Evolutionary conservation across 2,329 filamentous ascomycete species (phyloP), one percentile per base, ranked within the genome.

Genomic region (Aspergillus pseudotamarii): DNA sequence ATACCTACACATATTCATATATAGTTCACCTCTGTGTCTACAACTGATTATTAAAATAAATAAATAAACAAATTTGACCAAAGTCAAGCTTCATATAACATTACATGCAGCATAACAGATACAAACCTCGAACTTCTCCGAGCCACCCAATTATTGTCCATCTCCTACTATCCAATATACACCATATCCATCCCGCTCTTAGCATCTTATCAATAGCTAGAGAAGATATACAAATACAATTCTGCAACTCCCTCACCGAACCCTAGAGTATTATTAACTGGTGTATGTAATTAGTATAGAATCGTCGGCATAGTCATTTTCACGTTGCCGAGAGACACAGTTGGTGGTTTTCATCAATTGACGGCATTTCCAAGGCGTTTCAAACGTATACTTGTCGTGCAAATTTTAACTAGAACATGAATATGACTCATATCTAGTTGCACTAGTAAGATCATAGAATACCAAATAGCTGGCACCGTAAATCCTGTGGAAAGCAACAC

Each of bases 61-160:
- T 10, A 50, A 50, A 28, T 19, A 4, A n/a, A n/a, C n/a, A n/a
- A n/a, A n/a, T n/a, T n/a, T n/a, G 26, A 5, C 26, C 10, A 8
- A 51, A 51, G 10, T n/a, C 19, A 51, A 32, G 28, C 26, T 51
- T 32, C 48, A 51, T 51, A 32, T 51, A 51, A 32, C 28, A 57
- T 48, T 57, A 57, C 41, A 54, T 34, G 50, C 30, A 62, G 21
- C 34, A 57, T 19, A 38, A 48, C 36, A 30, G 46, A 32, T 55
- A 48, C 30, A 62, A 41, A 43, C 57, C 48, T 50, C 50, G 48
- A 28, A 19, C 28, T 46, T 43, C 12, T 46, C 26, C n/a, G 34
- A 19, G 10, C 12, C 41, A 30, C 23, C 51, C 51, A 28, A 48
- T 30, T 12, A 32, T 56, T 41, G n/a, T 30, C 46, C 26, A 50